phyloP scores from a whole-genome alignment of 2,329 filamentous ascomycete species.

The Paracorniculantispora psalliotae region DNA sequence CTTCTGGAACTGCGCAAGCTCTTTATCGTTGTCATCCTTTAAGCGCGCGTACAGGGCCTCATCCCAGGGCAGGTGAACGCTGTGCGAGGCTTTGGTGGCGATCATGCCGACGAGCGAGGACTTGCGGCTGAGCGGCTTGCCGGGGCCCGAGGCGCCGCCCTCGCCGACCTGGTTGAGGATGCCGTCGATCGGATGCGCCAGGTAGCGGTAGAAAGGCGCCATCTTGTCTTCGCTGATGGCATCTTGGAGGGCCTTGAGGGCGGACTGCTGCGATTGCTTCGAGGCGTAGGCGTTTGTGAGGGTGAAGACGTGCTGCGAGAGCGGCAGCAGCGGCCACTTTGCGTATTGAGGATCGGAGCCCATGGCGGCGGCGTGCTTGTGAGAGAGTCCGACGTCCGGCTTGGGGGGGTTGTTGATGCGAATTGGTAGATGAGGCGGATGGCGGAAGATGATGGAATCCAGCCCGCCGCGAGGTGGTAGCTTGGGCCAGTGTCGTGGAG shows the following conservation, averaged over 20 bases:
- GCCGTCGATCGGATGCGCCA: slow-evolving; percentile 76
- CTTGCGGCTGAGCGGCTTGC: slow-evolving; percentile 61
- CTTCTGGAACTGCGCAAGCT: slow-evolving; percentile 72
- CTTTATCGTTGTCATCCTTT: slow-evolving; percentile 70
- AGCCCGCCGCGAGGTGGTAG: neutral
- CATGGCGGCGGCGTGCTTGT: slow-evolving; percentile 45
- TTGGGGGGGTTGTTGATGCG: slow-evolving; percentile 4
- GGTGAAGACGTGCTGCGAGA: slow-evolving; percentile 82
- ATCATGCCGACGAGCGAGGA: slow-evolving; percentile 70
- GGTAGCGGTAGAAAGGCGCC: slow-evolving; percentile 80
- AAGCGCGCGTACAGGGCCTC: slow-evolving; percentile 77
- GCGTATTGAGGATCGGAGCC: slow-evolving; percentile 79
- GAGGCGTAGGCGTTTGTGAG: slow-evolving; percentile 75
- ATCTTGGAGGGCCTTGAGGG: slow-evolving; percentile 72
- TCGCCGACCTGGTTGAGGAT: slow-evolving; percentile 75
- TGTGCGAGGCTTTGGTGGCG: slow-evolving; percentile 62
- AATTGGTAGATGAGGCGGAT: slow-evolving; percentile 9
- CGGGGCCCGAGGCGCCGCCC: slow-evolving; percentile 41
- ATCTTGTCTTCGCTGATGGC: slow-evolving; percentile 80
- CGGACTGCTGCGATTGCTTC: slow-evolving; percentile 60
- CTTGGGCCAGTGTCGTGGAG: neutral
- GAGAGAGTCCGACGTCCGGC: neutral
- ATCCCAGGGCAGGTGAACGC: slow-evolving; percentile 79
- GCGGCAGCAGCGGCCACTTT: slow-evolving; percentile 75
- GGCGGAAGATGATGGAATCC: slow-evolving; percentile 14